These are phyloP conservation scores for Porcisia hertigi DNA, from an alignment of 208 protist species.

Conservation along the genomic window DNA sequence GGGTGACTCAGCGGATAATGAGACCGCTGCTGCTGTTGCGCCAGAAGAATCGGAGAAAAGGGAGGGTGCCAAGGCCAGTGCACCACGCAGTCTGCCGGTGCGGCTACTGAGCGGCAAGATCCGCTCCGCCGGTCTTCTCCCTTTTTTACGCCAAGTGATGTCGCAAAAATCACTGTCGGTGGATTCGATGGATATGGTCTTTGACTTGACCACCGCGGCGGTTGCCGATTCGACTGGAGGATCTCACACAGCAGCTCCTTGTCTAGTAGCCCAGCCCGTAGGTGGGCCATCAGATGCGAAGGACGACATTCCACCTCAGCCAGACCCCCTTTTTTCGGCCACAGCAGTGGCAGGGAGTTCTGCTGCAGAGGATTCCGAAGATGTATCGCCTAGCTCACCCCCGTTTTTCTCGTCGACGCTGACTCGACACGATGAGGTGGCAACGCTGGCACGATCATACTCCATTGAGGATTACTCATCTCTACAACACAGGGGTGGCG, in stretches of 20 bases:
- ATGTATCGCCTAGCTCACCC: background rate
- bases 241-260: background rate
- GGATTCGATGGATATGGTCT: conserved; percentile 29
- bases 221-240: background rate
- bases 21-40: background rate
- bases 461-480: conserved; percentile 27
- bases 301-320: background rate
- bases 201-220: conserved; percentile 9
- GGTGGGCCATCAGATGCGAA: background rate
- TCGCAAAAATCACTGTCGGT: conserved; percentile 29
- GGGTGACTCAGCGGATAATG: background rate
- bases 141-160: conserved; percentile 28
- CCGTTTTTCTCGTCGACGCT: background rate
- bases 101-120: conserved; percentile 25
- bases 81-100: conserved; percentile 1
- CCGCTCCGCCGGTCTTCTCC: conserved; percentile 26
- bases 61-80: background rate
- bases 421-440: background rate
- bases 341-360: background rate
- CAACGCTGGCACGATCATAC: conserved; percentile 23
- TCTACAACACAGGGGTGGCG: background rate
- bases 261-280: background rate
- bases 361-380: background rate
- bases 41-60: background rate
- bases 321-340: background rate